Percentiles rank a stretch among this genome's conserved stretches.
Evolutionary conservation across 2,329 filamentous ascomycete genomes (phyloP).

Genomic region (Camillea tinctor): DNA sequence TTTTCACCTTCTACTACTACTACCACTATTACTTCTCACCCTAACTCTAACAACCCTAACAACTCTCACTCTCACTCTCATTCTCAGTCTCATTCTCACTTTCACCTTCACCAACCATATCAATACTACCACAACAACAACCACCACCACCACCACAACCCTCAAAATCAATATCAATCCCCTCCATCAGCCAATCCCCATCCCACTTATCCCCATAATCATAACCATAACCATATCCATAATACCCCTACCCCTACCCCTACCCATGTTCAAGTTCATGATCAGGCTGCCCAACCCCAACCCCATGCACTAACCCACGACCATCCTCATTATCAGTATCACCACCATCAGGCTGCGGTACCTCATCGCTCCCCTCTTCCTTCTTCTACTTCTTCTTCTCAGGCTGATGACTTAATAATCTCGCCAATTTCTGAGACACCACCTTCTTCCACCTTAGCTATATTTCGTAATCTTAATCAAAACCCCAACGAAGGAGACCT

Average conservation of each 20-base stretch:
- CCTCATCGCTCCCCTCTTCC: neutral
- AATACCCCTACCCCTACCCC: neutral
- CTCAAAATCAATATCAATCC: neutral
- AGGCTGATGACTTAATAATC: conserved; percentile 28
- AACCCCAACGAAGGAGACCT: conserved; percentile 11
- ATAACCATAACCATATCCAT: neutral
- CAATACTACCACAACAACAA: no score
- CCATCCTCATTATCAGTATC: neutral
- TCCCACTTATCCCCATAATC: neutral
- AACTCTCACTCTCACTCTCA: no score
- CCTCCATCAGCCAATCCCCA: neutral
- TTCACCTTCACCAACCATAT: no score
- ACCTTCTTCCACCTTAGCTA: conserved; percentile 20
- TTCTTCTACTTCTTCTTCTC: conserved; percentile 9
- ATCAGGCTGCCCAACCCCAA: no score
- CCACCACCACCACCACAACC: neutral
- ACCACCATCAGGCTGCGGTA: neutral
- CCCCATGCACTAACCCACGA: neutral
- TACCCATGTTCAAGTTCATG: conserved; percentile 1
- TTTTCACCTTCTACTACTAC: neutral
- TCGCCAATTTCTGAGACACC: conserved; percentile 34
- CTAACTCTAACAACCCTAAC: no score
- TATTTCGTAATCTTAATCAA: conserved; percentile 12
- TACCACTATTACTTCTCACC: no score
- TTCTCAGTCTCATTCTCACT: no score